Evolutionary conservation across 768 basidiomycete genomes (phyloP).

Genomic region (Stropharia rugosoannulata): DNA sequence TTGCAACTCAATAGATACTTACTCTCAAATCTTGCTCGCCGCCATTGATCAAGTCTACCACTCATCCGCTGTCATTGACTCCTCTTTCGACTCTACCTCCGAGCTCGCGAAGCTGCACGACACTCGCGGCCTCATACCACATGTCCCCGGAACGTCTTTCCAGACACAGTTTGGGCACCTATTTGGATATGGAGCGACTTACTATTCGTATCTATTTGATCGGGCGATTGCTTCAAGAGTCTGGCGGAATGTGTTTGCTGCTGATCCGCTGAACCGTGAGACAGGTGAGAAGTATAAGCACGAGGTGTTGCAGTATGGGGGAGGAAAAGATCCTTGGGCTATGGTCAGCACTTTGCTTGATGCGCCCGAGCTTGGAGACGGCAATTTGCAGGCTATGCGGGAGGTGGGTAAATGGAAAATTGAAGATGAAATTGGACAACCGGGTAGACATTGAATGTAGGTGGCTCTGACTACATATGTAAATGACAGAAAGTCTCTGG

Average conservation of each 20-base stretch:
- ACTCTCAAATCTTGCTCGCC: constrained; percentile 88
- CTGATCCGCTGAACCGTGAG: constrained; percentile 65
- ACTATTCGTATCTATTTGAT: constrained; percentile 97
- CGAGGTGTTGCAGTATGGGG: constrained; percentile 78
- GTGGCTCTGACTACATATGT: background rate
- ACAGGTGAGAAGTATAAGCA: constrained; percentile 81
- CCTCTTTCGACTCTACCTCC: constrained; percentile 71
- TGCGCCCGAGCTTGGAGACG: constrained; percentile 61
- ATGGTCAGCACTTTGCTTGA: constrained; percentile 79
- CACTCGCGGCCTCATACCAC: constrained; percentile 75
- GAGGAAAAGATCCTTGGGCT: constrained; percentile 91
- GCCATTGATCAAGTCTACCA: constrained; percentile 90
- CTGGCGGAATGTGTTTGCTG: constrained; percentile 73
- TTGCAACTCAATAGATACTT: constrained; percentile 83
- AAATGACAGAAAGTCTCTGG: background rate
- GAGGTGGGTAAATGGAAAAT: constrained; percentile 89
- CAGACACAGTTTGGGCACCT: constrained; percentile 96
- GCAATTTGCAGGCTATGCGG: constrained; percentile 83
- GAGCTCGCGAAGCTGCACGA: constrained; percentile 62
- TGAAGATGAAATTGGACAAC: constrained; percentile 65
- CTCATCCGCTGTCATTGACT: constrained; percentile 55
- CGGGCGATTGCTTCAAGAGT: constrained; percentile 94
- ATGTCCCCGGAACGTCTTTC: constrained; percentile 84
- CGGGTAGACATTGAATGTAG: constrained; percentile 52
- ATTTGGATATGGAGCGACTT: constrained; percentile 95